Conservation (phyloP, 371 early-diverging fungal genomes). For the Vairimorpha necatrix region DNA sequence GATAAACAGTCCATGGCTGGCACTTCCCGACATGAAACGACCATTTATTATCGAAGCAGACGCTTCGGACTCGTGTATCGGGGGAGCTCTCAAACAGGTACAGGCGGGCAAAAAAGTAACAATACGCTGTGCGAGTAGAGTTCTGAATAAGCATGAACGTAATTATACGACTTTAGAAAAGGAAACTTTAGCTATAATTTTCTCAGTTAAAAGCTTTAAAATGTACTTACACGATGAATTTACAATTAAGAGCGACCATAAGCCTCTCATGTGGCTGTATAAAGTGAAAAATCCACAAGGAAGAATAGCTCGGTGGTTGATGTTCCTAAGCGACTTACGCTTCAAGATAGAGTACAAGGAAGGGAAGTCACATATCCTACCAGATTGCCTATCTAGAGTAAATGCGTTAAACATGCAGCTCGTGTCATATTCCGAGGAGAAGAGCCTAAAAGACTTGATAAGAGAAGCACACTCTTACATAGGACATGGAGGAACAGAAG, state of each 20-base stretch:
- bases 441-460: not conserved
- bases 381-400: slow-evolving; percentile 8
- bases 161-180: slow-evolving; percentile 18
- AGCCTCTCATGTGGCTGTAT: not conserved
- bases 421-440: not conserved
- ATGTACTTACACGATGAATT: slow-evolving; percentile 24
- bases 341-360: slow-evolving; percentile 9
- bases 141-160: not conserved
- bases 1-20: not conserved
- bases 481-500: not conserved
- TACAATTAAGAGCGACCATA: slow-evolving; percentile 23
- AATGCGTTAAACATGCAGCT: not conserved
- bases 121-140: not conserved
- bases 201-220: slow-evolving; percentile 4
- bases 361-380: slow-evolving; percentile 1
- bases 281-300: not conserved
- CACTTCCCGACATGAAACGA: slow-evolving; percentile 16
- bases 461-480: not conserved
- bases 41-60: too few relatives aligned
- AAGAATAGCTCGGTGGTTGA: not conserved
- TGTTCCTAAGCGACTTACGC: not conserved
- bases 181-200: slow-evolving; percentile 13
- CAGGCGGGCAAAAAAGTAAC: not conserved
- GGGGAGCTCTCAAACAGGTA: slow-evolving; percentile 7
- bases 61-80: slow-evolving; percentile 36